Conservation (phyloP, 208 protist genomes). For the Crithidia fasciculata region DNA sequence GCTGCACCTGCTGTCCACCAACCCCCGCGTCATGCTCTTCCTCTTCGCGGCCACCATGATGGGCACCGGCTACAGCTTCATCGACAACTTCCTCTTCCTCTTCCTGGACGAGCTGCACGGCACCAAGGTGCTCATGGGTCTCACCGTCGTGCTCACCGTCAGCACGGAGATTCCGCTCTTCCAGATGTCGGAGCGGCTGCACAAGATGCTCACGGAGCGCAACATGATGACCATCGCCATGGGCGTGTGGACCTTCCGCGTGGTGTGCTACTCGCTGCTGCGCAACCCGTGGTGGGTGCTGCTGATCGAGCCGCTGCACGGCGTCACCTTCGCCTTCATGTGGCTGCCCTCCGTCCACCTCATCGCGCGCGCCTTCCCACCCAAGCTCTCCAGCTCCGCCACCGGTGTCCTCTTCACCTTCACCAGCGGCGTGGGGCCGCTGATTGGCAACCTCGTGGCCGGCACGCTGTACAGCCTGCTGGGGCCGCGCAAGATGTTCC, state of each 20-base stretch:
- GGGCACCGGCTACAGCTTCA: conserved; percentile 63
- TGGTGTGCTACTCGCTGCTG: conserved; percentile 63
- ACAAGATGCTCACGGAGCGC: conserved; percentile 43
- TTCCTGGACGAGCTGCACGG: conserved; percentile 54
- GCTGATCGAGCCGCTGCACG: conserved; percentile 75
- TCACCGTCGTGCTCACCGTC: conserved; percentile 65
- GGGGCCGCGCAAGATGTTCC: conserved; percentile 59
- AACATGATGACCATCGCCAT: conserved; percentile 64
- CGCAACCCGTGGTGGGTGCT: conserved; percentile 67
- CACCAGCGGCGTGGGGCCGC: conserved; percentile 54
- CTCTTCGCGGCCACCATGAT: conserved; percentile 51
- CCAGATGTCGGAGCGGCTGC: conserved; percentile 41
- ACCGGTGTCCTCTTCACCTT: conserved; percentile 64
- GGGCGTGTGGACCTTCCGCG: conserved; percentile 54
- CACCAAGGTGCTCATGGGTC: conserved; percentile 51
- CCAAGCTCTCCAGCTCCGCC: conserved; percentile 49
- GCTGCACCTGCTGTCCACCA: conserved; percentile 27
- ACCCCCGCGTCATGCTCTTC: conserved; percentile 49
- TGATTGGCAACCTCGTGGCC: conserved; percentile 59
- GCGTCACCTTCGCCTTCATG: conserved; percentile 71
- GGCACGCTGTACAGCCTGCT: conserved; percentile 58
- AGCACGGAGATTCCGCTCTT: conserved; percentile 83
- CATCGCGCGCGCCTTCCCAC: conserved; percentile 48
- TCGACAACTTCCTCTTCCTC: conserved; percentile 68
- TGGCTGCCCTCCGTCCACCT: conserved; percentile 61